Percentiles rank a stretch among this genome's conserved stretches.
phyloP scores from a whole-genome alignment of 2,329 filamentous ascomycete species.

The Cladophialophora yegresii region DNA sequence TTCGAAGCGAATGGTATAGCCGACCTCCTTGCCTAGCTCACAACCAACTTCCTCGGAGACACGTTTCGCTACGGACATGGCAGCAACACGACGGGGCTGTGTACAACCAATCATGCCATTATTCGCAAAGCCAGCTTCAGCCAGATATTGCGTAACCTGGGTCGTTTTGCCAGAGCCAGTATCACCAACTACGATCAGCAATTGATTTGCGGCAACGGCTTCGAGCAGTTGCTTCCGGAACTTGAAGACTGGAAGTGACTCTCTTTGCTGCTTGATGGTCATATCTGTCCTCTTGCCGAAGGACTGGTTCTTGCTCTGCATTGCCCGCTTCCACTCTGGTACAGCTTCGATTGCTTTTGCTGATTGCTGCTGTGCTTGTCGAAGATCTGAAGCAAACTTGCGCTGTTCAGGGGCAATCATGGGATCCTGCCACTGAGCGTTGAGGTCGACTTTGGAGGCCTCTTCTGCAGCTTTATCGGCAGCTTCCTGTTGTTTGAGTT shows the following conservation, averaged over 20 bases:
- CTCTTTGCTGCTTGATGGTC: constrained; percentile 92
- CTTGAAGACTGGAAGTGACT: constrained; percentile 82
- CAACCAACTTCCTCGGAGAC: constrained; percentile 95
- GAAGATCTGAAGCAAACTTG: constrained; percentile 85
- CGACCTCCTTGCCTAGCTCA: constrained; percentile 84
- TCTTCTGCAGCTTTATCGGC: constrained; percentile 76
- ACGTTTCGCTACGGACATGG: constrained; percentile 98
- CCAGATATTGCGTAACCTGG: constrained; percentile 91
- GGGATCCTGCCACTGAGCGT: constrained; percentile 93
- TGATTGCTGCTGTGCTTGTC: constrained; percentile 62
- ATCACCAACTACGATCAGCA: constrained; percentile 94
- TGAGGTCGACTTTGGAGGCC: constrained; percentile 75
- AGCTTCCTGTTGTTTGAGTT: constrained; percentile 82
- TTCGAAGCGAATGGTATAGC: constrained; percentile 97
- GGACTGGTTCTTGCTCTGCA: constrained; percentile 75
- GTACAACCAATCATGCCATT: constrained; percentile 93
- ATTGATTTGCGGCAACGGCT: constrained; percentile 82
- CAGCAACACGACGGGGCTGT: constrained; percentile 91
- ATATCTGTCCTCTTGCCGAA: constrained; percentile 84
- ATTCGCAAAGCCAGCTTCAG: constrained; percentile 91
- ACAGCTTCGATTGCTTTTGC: constrained; percentile 65
- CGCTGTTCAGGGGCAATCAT: constrained; percentile 84
- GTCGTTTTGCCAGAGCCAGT: constrained; percentile 98
- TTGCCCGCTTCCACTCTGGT: constrained; percentile 89
- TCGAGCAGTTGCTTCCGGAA: constrained; percentile 87